A percentile compares a stretch with the other conserved stretches of the same genome.
Evolutionary conservation across 2,329 filamentous ascomycete species (phyloP).

Genomic region (Ophiostoma perfectum): DNA sequence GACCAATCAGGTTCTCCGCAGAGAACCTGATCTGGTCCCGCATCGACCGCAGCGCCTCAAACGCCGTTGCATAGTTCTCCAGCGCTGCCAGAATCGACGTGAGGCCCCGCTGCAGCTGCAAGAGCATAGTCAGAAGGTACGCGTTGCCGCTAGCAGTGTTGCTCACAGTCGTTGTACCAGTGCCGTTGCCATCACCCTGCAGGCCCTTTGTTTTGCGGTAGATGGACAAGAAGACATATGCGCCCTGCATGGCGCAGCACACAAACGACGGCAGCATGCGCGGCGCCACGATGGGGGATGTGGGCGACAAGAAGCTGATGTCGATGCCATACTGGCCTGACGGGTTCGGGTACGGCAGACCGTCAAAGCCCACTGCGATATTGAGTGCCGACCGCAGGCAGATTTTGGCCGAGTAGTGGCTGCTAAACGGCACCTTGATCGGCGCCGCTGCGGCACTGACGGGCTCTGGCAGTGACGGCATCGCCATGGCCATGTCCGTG

Average conservation of each 20-base stretch:
- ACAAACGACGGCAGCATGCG: slow-evolving; percentile 43
- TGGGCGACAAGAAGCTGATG: slow-evolving; percentile 34
- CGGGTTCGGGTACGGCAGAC: slow-evolving; percentile 43
- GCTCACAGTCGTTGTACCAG: slow-evolving; percentile 18
- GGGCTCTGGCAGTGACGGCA: background rate
- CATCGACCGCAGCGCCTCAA: slow-evolving; percentile 43
- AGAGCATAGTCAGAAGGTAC: slow-evolving; percentile 35
- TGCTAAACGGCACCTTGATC: slow-evolving; percentile 38
- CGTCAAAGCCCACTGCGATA: slow-evolving; percentile 43
- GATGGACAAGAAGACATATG: slow-evolving; percentile 42
- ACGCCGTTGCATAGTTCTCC: slow-evolving; percentile 42
- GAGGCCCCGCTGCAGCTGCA: slow-evolving; percentile 39
- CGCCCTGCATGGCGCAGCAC: slow-evolving; percentile 44
- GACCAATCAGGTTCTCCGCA: slow-evolving; percentile 22
- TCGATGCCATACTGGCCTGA: slow-evolving; percentile 34
- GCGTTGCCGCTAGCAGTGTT: slow-evolving; percentile 22
- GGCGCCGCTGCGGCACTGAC: background rate
- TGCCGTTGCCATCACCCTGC: slow-evolving; percentile 26
- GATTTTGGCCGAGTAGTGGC: slow-evolving; percentile 44
- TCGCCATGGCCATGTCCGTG: background rate
- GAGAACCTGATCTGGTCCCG: slow-evolving; percentile 34
- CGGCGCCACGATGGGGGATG: slow-evolving; percentile 38
- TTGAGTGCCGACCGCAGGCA: slow-evolving; percentile 46
- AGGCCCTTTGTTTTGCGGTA: slow-evolving; percentile 39
- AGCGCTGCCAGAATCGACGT: slow-evolving; percentile 39